Base-by-base conservation (phyloP, 768 basidiomycete species). In the Podaxis sp. region DNA sequence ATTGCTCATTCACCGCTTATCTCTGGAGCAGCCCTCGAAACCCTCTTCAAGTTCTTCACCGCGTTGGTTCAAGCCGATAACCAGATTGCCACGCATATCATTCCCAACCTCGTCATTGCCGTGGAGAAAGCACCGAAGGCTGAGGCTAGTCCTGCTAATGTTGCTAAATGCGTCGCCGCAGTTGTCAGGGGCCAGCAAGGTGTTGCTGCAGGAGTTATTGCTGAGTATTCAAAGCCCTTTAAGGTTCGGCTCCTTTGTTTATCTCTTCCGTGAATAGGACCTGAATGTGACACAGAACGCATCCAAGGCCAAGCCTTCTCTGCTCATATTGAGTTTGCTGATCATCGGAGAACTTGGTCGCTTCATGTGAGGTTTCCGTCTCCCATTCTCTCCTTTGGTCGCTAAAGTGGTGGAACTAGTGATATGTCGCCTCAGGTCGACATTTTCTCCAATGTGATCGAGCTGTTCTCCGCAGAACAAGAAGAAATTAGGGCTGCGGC, bases 311-410 rank as follows among this genome's bases (percentile, higher is more conserved):
- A 85, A 84, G 64, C 73, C 89, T 16, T 79, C 84, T 1, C 78
- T 87, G 42, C 80, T 93, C 5, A 87, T 93, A 35, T 82, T 99
- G 23, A 91, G 93, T 65, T 78, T 98, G 57, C 78, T 97, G 13
- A 89, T 93, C 42, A 79, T 98, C 53, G 97, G 97, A 50, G 97
- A 98, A 72, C 81, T 98, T 42, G 97, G 96, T 35, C 88, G 95
- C 36, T 88, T 87, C 67, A 87, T 92, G 95, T 97, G 37, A 50
- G 68, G 27, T 53, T 14, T n/a, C 36, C 32, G 21, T 5, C 18
- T 50, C 6, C n/a, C n/a, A 13, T 18, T 7, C 3, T 28, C 1
- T 64, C 11, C 35, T 14, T 5, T 59, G 16, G n/a, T 44, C 48
- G 21, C 57, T 58, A 32, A 63, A 13, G 48, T 0, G 32, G 37